Percentiles rank a stretch among this genome's conserved stretches.
phyloP scores from a whole-genome alignment of 345 rosid species.

The Populus simonii region DNA sequence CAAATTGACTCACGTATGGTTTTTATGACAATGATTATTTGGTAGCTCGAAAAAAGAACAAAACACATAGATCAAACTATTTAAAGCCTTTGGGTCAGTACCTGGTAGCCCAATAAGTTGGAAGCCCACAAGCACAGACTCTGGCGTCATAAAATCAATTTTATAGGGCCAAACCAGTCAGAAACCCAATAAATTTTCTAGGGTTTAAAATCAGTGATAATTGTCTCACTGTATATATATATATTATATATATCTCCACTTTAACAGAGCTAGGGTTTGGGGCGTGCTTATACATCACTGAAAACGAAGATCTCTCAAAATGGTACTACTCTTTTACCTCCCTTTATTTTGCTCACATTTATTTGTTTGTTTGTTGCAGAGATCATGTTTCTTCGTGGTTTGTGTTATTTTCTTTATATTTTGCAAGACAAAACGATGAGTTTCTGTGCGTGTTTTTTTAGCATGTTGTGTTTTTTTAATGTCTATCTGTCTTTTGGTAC shows the following conservation, averaged over 20 bases:
- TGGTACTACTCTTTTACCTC: background rate
- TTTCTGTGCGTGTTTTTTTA: background rate
- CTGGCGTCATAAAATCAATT: background rate
- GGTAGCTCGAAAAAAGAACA: too few species aligned
- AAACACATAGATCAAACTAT: background rate
- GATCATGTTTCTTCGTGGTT: background rate
- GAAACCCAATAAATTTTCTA: background rate
- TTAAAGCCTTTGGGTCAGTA: background rate
- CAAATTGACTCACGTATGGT: too few species aligned
- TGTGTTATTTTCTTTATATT: background rate
- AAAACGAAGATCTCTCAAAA: background rate
- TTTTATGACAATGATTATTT: too few species aligned
- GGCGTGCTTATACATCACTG: background rate
- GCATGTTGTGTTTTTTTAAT: background rate
- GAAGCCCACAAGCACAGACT: background rate
- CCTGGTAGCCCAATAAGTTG: background rate
- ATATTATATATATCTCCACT: background rate
- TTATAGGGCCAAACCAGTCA: background rate
- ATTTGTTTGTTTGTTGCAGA: background rate
- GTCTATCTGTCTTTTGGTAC: background rate
- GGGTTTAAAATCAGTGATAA: slow-evolving; percentile 2
- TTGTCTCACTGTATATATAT: background rate
- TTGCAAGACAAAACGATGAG: background rate
- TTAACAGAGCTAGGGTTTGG: slow-evolving; percentile 2
- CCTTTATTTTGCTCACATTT: background rate